These are phyloP conservation scores for Dactylonectria estremocensis DNA, from an alignment of 2,329 filamentous ascomycete genomes.

Conservation along the genomic window DNA sequence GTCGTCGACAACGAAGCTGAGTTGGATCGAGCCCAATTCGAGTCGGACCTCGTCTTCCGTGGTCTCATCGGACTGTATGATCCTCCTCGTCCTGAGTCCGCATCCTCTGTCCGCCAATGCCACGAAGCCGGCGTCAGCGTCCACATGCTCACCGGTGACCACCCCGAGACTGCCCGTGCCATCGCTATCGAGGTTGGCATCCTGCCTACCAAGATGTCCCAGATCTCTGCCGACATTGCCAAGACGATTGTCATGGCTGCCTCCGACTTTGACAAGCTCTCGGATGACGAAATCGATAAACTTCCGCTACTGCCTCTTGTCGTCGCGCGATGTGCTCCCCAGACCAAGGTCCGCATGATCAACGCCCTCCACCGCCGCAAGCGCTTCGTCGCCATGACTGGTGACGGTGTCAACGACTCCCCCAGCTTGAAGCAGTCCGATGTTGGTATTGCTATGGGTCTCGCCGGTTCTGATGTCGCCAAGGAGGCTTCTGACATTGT, in stretches of 20 bases:
- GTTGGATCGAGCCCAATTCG: slow-evolving; percentile 50
- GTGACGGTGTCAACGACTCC: slow-evolving; percentile 79
- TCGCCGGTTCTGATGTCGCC: slow-evolving; percentile 77
- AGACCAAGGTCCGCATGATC: slow-evolving; percentile 82
- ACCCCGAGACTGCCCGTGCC: slow-evolving; percentile 72
- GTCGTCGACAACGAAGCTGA: slow-evolving; percentile 50
- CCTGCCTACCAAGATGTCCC: slow-evolving; percentile 57
- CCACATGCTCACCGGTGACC: slow-evolving; percentile 77
- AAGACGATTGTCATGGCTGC: slow-evolving; percentile 74
- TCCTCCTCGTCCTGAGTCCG: slow-evolving; percentile 75
- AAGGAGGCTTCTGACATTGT: slow-evolving; percentile 77
- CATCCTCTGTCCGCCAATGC: slow-evolving; percentile 68
- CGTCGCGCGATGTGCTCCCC: slow-evolving; percentile 77
- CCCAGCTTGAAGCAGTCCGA: slow-evolving; percentile 78
- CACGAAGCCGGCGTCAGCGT: slow-evolving; percentile 72
- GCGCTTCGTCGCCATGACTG: slow-evolving; percentile 77
- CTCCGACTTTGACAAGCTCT: slow-evolving; percentile 74
- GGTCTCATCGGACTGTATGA: slow-evolving; percentile 79
- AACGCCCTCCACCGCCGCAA: slow-evolving; percentile 78
- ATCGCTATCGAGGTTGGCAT: slow-evolving; percentile 75
- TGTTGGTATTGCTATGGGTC: slow-evolving; percentile 81
- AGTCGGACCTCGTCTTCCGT: slow-evolving; percentile 73
- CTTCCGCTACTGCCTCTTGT: slow-evolving; percentile 76
- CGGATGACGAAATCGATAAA: slow-evolving; percentile 73
- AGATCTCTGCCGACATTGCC: slow-evolving; percentile 65